phyloP scores from a whole-genome alignment of 805 yeast species.

The Zygosaccharomyces bailii region DNA sequence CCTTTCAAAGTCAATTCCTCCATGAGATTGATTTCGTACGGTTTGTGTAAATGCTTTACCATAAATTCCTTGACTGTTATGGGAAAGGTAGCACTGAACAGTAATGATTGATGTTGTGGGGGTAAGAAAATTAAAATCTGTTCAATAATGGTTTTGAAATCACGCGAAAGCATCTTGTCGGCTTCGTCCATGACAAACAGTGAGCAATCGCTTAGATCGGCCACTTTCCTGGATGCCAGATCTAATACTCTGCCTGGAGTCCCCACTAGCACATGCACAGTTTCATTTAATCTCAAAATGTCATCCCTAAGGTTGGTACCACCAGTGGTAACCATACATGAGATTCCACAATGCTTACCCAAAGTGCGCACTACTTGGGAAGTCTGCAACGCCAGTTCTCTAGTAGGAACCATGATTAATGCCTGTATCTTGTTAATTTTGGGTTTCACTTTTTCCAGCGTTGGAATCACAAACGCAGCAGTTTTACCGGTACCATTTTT shows the following conservation, averaged over 20 bases:
- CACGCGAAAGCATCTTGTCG: constrained; percentile 90
- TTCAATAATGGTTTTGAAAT: constrained; percentile 81
- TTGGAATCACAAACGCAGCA: constrained; percentile 94
- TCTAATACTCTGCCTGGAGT: constrained; percentile 98
- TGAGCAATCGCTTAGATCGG: constrained; percentile 81
- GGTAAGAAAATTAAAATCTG: constrained; percentile 84
- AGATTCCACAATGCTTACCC: constrained; percentile 87
- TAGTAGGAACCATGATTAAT: constrained; percentile 90
- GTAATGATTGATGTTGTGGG: constrained; percentile 70
- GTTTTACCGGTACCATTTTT: constrained; percentile 99
- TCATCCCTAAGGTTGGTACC: constrained; percentile 95
- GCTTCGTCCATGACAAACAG: constrained; percentile 98
- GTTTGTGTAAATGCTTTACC: constrained; percentile 84
- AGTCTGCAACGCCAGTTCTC: constrained; percentile 96
- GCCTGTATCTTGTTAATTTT: constrained; percentile 84
- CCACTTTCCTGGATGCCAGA: constrained; percentile 81
- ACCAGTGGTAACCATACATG: constrained; percentile 98
- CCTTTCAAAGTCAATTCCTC: constrained; percentile 95
- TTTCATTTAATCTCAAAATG: constrained; percentile 84
- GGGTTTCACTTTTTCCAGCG: constrained; percentile 84
- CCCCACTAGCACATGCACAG: constrained; percentile 92
- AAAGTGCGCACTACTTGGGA: constrained; percentile 95
- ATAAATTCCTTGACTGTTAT: constrained; percentile 87
- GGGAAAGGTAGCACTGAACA: constrained; percentile 96
- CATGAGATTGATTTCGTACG: constrained; percentile 95